Evolutionary conservation across 148 eudicot species (phyloP), one percentile per base, ranked within the genome.

Genomic region (Beta vulgaris): DNA sequence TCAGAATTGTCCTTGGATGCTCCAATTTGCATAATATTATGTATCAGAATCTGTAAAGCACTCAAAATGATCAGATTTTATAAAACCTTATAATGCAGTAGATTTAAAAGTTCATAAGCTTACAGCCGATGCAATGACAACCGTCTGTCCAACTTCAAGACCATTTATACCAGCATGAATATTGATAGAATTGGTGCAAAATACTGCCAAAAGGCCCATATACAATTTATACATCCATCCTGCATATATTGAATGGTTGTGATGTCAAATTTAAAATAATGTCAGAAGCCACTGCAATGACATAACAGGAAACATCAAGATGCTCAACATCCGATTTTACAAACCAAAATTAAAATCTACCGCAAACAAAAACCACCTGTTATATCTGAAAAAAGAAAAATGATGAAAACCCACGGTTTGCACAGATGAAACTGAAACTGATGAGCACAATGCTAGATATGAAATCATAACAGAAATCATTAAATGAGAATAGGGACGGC

Each of bases 81-180:
- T 31, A 58, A 19, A 40, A 55, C 51, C 40, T 69, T 58, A 55
- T 34, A 61, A 44, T 34, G 43, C 19, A 60, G 68, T 10, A 42
- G 69, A 28, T 36, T 64, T 51, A 29, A 68, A 80, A 58, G 35
- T 68, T 69, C 48, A 44, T 63, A 71, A 48, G 68, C 96, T 92
- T 90, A 95, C 98, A 76, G 96, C 98, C 82, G 79, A 80, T 61
- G 98, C 89, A 77, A 87, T 90, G 39, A 95, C 92, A 77, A 92
- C 88, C 31, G 98, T 95, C 87, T 95, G 98, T 74, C 98, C 98
- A 89, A 90, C 98, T 92, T 95, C 98, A 51, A 95, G 90, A 82
- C 98, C 98, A 75, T 95, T 95, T 69, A 95, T 61, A 78, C 98
- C 98, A 80, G 98, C 98, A 85, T 95, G 98, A 77, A 95, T 95